Base-by-base conservation (phyloP, 495 filamentous ascomycete species). In the Aspergillus sclerotiicarbonarius region DNA sequence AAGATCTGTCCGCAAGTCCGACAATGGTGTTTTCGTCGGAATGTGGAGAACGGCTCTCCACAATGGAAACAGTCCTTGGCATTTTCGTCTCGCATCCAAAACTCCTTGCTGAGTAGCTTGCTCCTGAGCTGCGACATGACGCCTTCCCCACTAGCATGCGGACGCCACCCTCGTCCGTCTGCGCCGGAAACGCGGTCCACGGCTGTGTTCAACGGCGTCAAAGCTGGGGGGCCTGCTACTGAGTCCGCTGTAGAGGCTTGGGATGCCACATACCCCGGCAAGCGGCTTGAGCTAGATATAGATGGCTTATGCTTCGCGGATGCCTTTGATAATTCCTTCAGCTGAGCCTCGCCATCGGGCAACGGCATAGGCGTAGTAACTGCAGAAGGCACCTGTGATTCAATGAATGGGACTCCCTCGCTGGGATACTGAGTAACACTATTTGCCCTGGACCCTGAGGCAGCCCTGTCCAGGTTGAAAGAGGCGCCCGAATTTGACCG, bases 51-150 rank as follows among this genome's bases (percentile, higher is more conserved):
- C 18, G 90, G 81, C 60, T 90, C 87, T 44, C 87, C 88, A 65
- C 95, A 99, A 46, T 90, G 81, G 66, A 98, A 99, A 68, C 95
- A 99, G 62, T 97, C 93, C 72, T 93, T 98, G 46, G 92, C 93
- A 67, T 95, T 96, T 66, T 98, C 95, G 73, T 99, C 95, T 46
- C 90, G 89, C 95, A 99, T 99, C 95, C 95, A 99, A 67, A 95
- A 98, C 53, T 96, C 91, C 68, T 89, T 93, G 63, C 88, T 96
- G 13, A 98, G 76, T 32, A 97, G 82, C 68, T 89, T 90, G 64
- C 90, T 92, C 56, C 87, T 80, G 72, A 91, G 83, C 65, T 90
- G 70, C 13, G 69, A 69, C 31, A 72, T 56, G 31, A 67, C 68
- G 43, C 68, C 63, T 50, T 74, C 70, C 29, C 59, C 57, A 35